Evolutionary conservation across 2,329 filamentous ascomycete genomes (phyloP).

Genomic region (Capronia americana): DNA sequence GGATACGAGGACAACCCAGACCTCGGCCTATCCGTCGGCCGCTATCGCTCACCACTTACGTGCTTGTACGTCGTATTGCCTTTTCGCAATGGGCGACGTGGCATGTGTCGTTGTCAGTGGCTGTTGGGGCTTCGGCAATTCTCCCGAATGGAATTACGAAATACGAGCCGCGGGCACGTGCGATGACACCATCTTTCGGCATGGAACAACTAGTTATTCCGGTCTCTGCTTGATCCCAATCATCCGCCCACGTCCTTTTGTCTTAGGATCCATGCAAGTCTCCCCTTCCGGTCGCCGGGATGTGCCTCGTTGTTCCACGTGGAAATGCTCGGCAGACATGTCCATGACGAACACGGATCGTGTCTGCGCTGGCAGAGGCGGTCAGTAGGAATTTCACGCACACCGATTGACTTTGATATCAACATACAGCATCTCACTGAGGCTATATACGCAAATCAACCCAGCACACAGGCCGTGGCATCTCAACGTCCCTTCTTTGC

Average conservation of each 20-base stretch:
- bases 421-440: background rate
- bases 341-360: slow-evolving; percentile 5
- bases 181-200: background rate
- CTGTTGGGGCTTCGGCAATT: slow-evolving; percentile 9
- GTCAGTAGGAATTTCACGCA: background rate
- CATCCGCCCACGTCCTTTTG: slow-evolving; percentile 16
- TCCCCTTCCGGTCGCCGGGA: background rate
- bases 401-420: background rate
- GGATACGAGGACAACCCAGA: background rate
- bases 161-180: background rate
- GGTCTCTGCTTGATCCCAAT: slow-evolving; percentile 5
- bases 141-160: background rate
- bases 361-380: slow-evolving; percentile 15
- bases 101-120: slow-evolving; percentile 3
- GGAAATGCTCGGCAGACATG: slow-evolving; percentile 4
- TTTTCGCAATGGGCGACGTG: background rate
- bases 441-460: background rate
- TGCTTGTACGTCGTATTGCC: background rate
- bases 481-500: background rate
- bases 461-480: background rate
- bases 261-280: slow-evolving; percentile 1
- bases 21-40: slow-evolving; percentile 4
- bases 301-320: background rate
- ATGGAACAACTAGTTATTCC: background rate
- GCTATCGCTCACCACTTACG: background rate